phyloP scores from a whole-genome alignment of 306 rosid genomes.

The Corylus americana region DNA sequence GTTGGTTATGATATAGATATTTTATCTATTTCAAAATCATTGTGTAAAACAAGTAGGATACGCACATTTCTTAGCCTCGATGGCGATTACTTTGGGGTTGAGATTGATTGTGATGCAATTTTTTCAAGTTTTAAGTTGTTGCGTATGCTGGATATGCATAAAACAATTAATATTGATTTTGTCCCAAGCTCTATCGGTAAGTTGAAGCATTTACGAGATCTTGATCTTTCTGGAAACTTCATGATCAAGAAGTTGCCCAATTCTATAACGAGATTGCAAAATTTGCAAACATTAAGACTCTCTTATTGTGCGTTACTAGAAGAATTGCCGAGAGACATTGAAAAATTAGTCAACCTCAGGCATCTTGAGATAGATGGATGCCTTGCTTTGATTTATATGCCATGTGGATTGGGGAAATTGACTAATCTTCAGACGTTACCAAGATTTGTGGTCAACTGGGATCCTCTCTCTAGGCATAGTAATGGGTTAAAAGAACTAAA shows the following conservation, averaged over 20 bases:
- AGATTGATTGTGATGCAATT: not conserved
- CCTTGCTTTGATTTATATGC: not conserved
- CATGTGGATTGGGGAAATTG: not conserved
- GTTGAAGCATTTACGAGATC: not conserved
- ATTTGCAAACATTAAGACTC: too few relatives aligned
- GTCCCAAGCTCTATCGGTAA: not conserved
- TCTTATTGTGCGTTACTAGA: not conserved
- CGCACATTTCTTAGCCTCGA: slow-evolving; percentile 8
- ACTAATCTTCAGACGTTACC: slow-evolving; percentile 4
- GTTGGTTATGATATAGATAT: not conserved
- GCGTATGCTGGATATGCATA: not conserved
- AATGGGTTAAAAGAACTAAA: too few relatives aligned
- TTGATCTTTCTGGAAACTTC: not conserved
- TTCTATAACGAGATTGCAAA: too few relatives aligned
- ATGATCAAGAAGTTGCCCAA: not conserved
- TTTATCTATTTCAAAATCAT: not conserved
- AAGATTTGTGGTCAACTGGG: too few relatives aligned
- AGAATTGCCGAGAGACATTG: too few relatives aligned
- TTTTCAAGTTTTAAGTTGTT: not conserved
- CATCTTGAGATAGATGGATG: slow-evolving; percentile 22
- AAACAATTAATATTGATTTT: rapidly evolving
- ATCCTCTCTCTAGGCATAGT: too few relatives aligned
- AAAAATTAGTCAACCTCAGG: not conserved
- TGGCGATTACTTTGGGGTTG: too few relatives aligned
- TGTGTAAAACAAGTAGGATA: not conserved